Evolutionary conservation across 2,329 filamentous ascomycete species (phyloP), one percentile per base, ranked within the genome.

Genomic region (Aureobasidium sp.): DNA sequence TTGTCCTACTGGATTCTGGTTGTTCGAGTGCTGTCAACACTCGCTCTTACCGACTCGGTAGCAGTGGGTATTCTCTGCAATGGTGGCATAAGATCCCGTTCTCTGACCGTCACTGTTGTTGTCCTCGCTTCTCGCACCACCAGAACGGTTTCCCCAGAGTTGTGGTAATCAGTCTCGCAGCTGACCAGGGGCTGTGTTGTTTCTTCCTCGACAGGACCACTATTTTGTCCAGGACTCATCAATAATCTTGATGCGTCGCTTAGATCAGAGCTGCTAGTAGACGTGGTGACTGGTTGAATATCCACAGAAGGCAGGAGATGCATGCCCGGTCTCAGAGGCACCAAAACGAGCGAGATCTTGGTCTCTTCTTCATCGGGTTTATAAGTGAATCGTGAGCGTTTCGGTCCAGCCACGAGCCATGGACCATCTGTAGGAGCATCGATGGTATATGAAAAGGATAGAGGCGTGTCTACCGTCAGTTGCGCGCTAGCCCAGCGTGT

Each of bases 321-420:
- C 70, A 85, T 85, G 0, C 94, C 93, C 32, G 90, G 81, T 59
- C 87, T 84, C 50, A 96, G 80, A 0, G 94, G 91, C 13, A 97
- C 85, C 10, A 97, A 78, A 59, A 95, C 79, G 8, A 97, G 75
- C 0, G 86, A 83, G 65, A 96, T 86, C 5, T 73, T 75, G 36
- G 65, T 51, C n/a, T 62, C 62, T 17, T 62, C 59, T 15, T 64
- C 59, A 4, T 62, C 63, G 6, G 65, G 29, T 69, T 72, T 70
- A 3, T 74, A 84, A 7, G 82, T 82, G 69, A 96, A 95, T 70
- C 90, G 89, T 0, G 88, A 89, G 66, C 90, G 88, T 53, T 89
- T 83, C 47, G 88, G 85, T 0, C 92, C 93, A 26, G 91, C 92
- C 3, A 97, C 78, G 1, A 97, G 83, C 93, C 93, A 97, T 0